phyloP scores from a whole-genome alignment of 2,329 filamentous ascomycete genomes.

The Cryoendolithus antarcticus region DNA sequence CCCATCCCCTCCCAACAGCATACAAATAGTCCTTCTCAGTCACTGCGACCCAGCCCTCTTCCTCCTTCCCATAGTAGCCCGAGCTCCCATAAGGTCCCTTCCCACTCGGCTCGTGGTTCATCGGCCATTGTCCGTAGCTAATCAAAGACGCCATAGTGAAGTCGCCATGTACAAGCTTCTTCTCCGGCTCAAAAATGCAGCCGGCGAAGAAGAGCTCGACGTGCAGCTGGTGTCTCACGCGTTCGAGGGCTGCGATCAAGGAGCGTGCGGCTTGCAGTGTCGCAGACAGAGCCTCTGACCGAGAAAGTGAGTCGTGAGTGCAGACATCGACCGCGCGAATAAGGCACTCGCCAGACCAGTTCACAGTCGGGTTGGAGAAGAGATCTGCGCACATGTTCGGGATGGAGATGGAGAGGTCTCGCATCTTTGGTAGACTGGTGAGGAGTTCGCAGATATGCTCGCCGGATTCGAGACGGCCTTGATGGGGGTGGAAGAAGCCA shows the following conservation, averaged over 20 bases:
- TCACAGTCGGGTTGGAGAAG: slow-evolving; percentile 32
- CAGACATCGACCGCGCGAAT: slow-evolving; percentile 38
- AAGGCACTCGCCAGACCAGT: slow-evolving; percentile 36
- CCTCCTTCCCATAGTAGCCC: slow-evolving; percentile 38
- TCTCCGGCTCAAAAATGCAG: slow-evolving; percentile 38
- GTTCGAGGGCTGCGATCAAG: slow-evolving; percentile 28
- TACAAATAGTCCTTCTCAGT: slow-evolving; percentile 22
- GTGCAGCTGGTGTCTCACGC: slow-evolving; percentile 27
- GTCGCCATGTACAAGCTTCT: slow-evolving; percentile 35
- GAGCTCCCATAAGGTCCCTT: slow-evolving; percentile 39
- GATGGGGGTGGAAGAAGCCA: slow-evolving; percentile 40
- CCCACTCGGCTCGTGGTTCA: slow-evolving; percentile 22
- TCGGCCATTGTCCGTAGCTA: slow-evolving; percentile 30
- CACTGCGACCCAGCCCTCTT: slow-evolving; percentile 30
- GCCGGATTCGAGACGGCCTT: slow-evolving; percentile 28
- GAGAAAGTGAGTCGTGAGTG: slow-evolving; percentile 23
- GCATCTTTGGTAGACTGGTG: slow-evolving; percentile 33
- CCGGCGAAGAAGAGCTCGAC: slow-evolving; percentile 40
- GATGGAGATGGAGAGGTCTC: slow-evolving; percentile 37
- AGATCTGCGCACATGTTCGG: slow-evolving; percentile 36
- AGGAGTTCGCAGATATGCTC: slow-evolving; percentile 39
- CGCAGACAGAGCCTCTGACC: slow-evolving; percentile 25
- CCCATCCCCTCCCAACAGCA: slow-evolving; percentile 23
- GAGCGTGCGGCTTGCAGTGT: slow-evolving; percentile 30
- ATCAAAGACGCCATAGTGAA: slow-evolving; percentile 32